phyloP scores from a whole-genome alignment of 768 basidiomycete genomes.

The Lentinula raphanica region DNA sequence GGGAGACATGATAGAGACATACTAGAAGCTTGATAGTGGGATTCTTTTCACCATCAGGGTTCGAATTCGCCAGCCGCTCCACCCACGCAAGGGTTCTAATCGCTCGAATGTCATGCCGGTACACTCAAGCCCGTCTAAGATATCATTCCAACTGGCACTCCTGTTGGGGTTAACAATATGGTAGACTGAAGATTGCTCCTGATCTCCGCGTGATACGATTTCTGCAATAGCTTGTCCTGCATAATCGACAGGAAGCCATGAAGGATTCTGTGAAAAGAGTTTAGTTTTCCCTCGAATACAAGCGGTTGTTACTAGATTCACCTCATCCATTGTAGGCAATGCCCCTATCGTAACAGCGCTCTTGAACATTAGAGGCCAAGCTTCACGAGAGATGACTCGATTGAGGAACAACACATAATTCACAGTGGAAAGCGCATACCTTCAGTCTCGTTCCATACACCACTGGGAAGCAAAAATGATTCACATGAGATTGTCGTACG shows the following conservation, averaged over 20 bases:
- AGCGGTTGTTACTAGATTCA: constrained; percentile 8
- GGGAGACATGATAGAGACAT: constrained; percentile 5
- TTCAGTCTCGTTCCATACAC: constrained; percentile 52
- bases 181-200: constrained; percentile 22
- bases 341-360: constrained; percentile 34
- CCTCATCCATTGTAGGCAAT: constrained; percentile 26
- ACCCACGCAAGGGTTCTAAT: constrained; percentile 33
- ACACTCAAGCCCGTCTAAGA: constrained; percentile 32
- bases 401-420: neutral
- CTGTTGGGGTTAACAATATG: constrained; percentile 33
- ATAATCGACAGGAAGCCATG: constrained; percentile 52
- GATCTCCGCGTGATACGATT: constrained; percentile 23
- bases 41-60: constrained; percentile 31
- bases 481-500: too few species aligned
- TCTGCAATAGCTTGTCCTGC: constrained; percentile 45
- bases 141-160: constrained; percentile 29
- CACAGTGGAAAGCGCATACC: constrained; percentile 10
- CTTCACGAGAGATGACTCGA: constrained; percentile 16
- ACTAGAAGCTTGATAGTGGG: constrained; percentile 40
- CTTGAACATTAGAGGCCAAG: constrained; percentile 39
- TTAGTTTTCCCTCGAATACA: neutral
- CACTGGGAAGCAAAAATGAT: constrained; percentile 20
- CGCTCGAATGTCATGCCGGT: constrained; percentile 36
- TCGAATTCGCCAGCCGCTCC: constrained; percentile 25
- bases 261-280: constrained; percentile 23